phyloP scores from a whole-genome alignment of 441 rosid species.

The Populus tomentosa region DNA sequence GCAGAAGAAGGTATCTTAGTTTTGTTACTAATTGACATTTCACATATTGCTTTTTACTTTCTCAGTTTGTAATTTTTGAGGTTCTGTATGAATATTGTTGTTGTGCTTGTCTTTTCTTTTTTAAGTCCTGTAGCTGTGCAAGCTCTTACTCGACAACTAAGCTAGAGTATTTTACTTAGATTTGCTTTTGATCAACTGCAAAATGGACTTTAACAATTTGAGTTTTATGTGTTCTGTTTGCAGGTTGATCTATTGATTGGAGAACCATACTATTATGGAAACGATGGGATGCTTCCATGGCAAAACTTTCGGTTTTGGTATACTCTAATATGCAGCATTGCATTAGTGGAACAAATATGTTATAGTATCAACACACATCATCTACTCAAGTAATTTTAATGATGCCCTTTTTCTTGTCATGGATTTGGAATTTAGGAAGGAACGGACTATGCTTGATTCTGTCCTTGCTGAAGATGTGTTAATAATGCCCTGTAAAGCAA shows the following conservation, averaged over 20 bases:
- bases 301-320: constrained; percentile 95
- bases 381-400: background rate
- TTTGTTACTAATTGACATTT: background rate
- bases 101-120: background rate
- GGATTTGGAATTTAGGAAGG: constrained; percentile 57
- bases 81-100: background rate
- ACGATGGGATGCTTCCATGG: constrained; percentile 89
- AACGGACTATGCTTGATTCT: constrained; percentile 62
- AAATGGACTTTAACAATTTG: background rate
- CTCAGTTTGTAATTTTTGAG: background rate
- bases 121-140: background rate
- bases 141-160: background rate
- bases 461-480: constrained; percentile 60
- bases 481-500: constrained; percentile 82
- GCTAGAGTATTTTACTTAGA: background rate
- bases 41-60: background rate
- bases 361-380: background rate
- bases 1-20: constrained; percentile 43
- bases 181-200: background rate
- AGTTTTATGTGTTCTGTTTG: constrained; percentile 17
- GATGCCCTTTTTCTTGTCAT: background rate
- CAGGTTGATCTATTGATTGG: constrained; percentile 85
- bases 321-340: constrained; percentile 7
- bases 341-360: background rate
- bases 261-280: constrained; percentile 82